Evolutionary conservation across 2,329 filamentous ascomycete species (phyloP).

Genomic region (Phaeoacremonium minimum): DNA sequence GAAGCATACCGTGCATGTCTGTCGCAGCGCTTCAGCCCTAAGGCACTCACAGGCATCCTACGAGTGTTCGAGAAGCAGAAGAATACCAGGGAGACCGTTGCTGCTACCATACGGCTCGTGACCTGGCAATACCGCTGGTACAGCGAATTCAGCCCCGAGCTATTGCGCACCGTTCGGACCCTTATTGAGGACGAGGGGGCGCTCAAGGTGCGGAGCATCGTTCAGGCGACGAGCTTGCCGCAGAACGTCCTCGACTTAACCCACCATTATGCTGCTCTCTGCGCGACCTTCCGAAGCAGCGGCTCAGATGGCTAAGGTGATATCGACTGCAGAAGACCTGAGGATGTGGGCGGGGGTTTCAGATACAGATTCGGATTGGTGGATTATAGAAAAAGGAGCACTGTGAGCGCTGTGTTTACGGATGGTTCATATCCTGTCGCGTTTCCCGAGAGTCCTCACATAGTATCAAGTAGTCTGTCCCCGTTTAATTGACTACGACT

Average conservation of each 20-base stretch:
- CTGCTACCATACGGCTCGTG: slow-evolving; percentile 82
- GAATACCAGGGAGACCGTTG: slow-evolving; percentile 76
- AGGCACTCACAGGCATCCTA: slow-evolving; percentile 82
- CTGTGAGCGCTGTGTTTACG: too few relatives aligned
- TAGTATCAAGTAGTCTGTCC: too few relatives aligned
- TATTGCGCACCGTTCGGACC: slow-evolving; percentile 82
- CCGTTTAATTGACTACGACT: too few relatives aligned
- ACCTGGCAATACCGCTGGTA: slow-evolving; percentile 99
- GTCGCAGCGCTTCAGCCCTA: slow-evolving; percentile 84
- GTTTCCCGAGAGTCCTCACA: too few relatives aligned
- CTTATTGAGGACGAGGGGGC: slow-evolving; percentile 97
- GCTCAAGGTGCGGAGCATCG: slow-evolving; percentile 94
- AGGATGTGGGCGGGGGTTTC: too few relatives aligned
- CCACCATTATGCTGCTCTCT: slow-evolving; percentile 92
- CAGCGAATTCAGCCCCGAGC: slow-evolving; percentile 93
- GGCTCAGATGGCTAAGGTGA: slow-evolving; percentile 78
- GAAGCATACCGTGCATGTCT: slow-evolving; percentile 92
- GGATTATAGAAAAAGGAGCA: too few relatives aligned
- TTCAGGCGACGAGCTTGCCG: slow-evolving; percentile 90
- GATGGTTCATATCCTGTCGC: too few relatives aligned
- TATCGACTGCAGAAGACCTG: too few relatives aligned
- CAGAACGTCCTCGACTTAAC: slow-evolving; percentile 92
- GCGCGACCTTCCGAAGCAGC: slow-evolving; percentile 90
- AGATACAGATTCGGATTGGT: too few relatives aligned
- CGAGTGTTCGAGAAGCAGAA: slow-evolving; percentile 72